Percentiles rank a stretch among this genome's conserved stretches.
These are phyloP conservation scores for Neopestalotiopsis sp. DNA, from an alignment of 2,329 filamentous ascomycete genomes.

Conservation along the genomic window DNA sequence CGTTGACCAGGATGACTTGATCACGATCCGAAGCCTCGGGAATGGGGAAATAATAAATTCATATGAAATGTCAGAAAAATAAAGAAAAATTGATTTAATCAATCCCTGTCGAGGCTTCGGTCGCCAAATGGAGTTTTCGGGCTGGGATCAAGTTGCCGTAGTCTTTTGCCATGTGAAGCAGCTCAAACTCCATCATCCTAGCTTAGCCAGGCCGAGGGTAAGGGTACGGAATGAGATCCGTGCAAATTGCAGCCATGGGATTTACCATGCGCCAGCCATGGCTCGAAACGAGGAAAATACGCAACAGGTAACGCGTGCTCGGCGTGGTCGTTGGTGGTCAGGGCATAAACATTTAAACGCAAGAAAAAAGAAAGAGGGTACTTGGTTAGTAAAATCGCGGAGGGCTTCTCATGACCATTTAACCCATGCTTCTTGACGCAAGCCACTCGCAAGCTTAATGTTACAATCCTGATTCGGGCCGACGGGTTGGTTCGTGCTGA, in stretches of 20 bases:
- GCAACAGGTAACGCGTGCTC: no score
- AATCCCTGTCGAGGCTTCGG: not conserved
- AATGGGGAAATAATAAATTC: not conserved
- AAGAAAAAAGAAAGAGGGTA: no score
- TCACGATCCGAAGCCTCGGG: not conserved
- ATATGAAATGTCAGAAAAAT: not conserved
- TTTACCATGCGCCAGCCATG: no score
- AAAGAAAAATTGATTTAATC: not conserved
- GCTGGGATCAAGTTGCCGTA: not conserved
- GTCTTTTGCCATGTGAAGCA: not conserved
- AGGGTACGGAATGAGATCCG: no score
- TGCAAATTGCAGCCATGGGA: no score
- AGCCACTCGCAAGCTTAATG: not conserved
- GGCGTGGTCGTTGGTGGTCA: no score
- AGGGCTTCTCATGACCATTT: no score
- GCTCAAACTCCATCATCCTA: no score
- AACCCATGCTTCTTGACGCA: not conserved
- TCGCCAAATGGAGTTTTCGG: not conserved
- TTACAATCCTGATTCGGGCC: slow-evolving; percentile 6
- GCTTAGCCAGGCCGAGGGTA: no score
- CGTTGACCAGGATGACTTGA: not conserved
- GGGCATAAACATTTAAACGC: no score
- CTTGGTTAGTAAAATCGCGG: no score
- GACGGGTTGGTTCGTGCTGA: slow-evolving; percentile 4
- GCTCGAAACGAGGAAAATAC: no score